Conservation (phyloP, 371 early-diverging fungal species). For the Mortierella sp. region DNA sequence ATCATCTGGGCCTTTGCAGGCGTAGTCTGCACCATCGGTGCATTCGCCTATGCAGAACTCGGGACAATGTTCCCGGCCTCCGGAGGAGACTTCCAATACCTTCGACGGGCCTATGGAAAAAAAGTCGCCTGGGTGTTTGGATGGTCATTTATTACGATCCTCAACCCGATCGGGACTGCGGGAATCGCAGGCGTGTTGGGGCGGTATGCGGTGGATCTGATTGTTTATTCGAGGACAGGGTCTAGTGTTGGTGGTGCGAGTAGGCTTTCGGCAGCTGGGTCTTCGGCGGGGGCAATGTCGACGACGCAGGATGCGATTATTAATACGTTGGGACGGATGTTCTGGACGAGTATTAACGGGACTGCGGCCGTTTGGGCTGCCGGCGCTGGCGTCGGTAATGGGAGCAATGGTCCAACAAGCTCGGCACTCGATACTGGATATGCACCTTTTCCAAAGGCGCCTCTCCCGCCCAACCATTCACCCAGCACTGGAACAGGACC, state of each 20-base stretch:
- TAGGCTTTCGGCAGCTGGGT: background rate
- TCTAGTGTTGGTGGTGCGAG: conserved; percentile 17
- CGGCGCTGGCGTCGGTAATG: background rate
- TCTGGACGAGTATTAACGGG: background rate
- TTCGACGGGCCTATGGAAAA: conserved; percentile 46
- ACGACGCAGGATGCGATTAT: background rate
- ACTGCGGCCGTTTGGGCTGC: background rate
- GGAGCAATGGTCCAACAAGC: background rate
- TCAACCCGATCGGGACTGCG: conserved; percentile 54
- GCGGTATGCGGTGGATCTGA: conserved; percentile 49
- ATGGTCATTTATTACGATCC: conserved; percentile 53
- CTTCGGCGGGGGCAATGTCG: conserved; percentile 2
- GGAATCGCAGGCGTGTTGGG: conserved; percentile 53
- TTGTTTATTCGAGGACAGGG: conserved; percentile 38
- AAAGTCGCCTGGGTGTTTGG: conserved; percentile 49
- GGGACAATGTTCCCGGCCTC: conserved; percentile 58
- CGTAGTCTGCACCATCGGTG: conserved; percentile 44
- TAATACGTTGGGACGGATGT: background rate
- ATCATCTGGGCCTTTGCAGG: conserved; percentile 59
- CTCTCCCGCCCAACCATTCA: conserved; percentile 8
- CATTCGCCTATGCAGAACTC: conserved; percentile 53
- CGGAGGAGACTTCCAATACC: conserved; percentile 53
- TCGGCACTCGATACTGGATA: conserved; percentile 5
- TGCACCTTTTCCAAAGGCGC: conserved; percentile 25
- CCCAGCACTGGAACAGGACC: conserved; percentile 9